phyloP scores from a whole-genome alignment of 805 yeast genomes.

The Kodamaea jinghongensis region DNA sequence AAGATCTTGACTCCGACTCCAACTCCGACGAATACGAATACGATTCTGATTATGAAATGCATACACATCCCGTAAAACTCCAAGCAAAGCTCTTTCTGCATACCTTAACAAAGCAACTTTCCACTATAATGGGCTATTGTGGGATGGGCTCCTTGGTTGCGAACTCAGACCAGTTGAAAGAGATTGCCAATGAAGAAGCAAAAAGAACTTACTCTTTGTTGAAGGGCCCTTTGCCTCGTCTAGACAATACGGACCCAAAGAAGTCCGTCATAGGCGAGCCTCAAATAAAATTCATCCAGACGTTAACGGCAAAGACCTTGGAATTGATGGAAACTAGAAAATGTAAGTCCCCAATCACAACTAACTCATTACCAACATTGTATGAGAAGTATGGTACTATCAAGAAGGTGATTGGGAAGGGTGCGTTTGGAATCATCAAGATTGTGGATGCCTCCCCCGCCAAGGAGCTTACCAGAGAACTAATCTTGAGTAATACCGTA shows the following conservation, averaged over 20 bases:
- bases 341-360: not conserved
- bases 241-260: conserved; percentile 14
- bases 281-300: conserved; percentile 25
- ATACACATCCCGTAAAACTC: conserved; percentile 24
- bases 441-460: conserved; percentile 22
- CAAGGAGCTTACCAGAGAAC: conserved; percentile 2
- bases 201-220: conserved; percentile 30
- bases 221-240: conserved; percentile 10
- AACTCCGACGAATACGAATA: conserved; percentile 11
- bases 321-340: conserved; percentile 14
- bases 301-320: conserved; percentile 17
- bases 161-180: conserved; percentile 15
- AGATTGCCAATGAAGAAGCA: conserved; percentile 33
- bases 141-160: conserved; percentile 21
- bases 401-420: conserved; percentile 41
- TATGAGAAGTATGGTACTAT: conserved; percentile 33
- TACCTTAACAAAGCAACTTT: conserved; percentile 22
- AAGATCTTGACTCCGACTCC: conserved; percentile 5
- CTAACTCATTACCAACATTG: conserved; percentile 20
- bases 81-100: conserved; percentile 13
- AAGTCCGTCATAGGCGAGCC: conserved; percentile 29
- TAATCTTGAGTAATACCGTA: not conserved
- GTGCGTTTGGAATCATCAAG: conserved; percentile 48
- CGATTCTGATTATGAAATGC: conserved; percentile 24
- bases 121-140: conserved; percentile 35